Evolutionary conservation across 352 stramenopile species (phyloP).

Genomic region (Phytophthora nicotianae): DNA sequence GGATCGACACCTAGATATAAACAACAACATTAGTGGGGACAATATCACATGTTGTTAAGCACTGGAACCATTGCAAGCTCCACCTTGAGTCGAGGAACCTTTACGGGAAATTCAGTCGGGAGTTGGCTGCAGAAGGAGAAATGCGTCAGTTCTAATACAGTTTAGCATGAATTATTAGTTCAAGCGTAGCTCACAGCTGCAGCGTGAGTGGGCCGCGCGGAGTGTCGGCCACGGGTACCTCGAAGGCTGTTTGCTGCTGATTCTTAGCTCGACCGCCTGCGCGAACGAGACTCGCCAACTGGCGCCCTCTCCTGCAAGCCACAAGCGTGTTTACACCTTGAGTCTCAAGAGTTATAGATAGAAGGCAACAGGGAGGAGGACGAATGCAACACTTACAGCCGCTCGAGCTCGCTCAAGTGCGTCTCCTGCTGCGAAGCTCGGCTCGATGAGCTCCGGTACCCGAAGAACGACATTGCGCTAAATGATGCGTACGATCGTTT

Average conservation of each 20-base stretch:
- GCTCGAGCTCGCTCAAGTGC: constrained; percentile 81
- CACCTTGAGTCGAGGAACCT: constrained; percentile 69
- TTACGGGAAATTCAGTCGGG: constrained; percentile 71
- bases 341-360: background rate
- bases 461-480: constrained; percentile 67
- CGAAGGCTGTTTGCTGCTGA: constrained; percentile 86
- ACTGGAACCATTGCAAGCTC: background rate
- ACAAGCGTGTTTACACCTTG: constrained; percentile 15
- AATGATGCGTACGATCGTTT: constrained; percentile 14
- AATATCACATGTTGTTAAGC: background rate
- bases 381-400: constrained; percentile 51
- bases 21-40: background rate
- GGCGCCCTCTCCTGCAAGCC: constrained; percentile 58
- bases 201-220: constrained; percentile 51
- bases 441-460: constrained; percentile 61
- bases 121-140: constrained; percentile 54
- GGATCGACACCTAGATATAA: constrained; percentile 56
- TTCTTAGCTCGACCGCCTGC: constrained; percentile 83
- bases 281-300: constrained; percentile 83
- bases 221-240: constrained; percentile 71
- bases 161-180: background rate
- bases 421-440: constrained; percentile 63
- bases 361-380: constrained; percentile 4
- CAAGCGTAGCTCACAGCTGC: constrained; percentile 44
- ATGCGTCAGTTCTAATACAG: constrained; percentile 4